A percentile compares a stretch with the other conserved stretches of the same genome.
These are phyloP conservation scores for Aspergillus taichungensis DNA, from an alignment of 495 filamentous ascomycete species.

Conservation along the genomic window DNA sequence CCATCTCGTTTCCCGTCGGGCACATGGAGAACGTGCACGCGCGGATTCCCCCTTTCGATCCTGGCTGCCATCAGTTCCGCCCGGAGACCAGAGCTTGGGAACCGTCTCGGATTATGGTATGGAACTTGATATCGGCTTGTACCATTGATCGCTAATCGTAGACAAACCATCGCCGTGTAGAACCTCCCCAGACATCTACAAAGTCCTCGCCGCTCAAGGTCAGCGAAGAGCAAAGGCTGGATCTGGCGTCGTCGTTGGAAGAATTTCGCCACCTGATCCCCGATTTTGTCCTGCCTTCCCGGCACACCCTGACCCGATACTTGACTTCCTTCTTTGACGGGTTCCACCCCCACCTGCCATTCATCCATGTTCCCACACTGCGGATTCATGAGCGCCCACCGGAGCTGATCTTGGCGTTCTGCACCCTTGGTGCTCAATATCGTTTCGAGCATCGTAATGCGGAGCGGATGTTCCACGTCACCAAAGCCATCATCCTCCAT, in stretches of 20 bases:
- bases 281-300: slow-evolving; percentile 30
- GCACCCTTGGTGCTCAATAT: slow-evolving; percentile 31
- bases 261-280: slow-evolving; percentile 31
- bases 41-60: slow-evolving; percentile 33
- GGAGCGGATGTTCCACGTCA: slow-evolving; percentile 26
- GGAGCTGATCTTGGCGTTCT: slow-evolving; percentile 24
- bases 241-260: slow-evolving; percentile 27
- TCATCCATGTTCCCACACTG: slow-evolving; percentile 28
- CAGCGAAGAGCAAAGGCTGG: slow-evolving; percentile 28
- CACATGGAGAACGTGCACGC: slow-evolving; percentile 20
- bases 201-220: slow-evolving; percentile 22
- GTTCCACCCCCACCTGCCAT: slow-evolving; percentile 30
- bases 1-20: slow-evolving; percentile 11
- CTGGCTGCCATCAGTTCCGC: slow-evolving; percentile 32
- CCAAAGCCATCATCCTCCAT: slow-evolving; percentile 25
- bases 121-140: background rate
- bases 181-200: slow-evolving; percentile 22
- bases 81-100: slow-evolving; percentile 28
- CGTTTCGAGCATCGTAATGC: slow-evolving; percentile 30
- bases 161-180: slow-evolving; percentile 5
- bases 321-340: slow-evolving; percentile 31
- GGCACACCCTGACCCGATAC: slow-evolving; percentile 30
- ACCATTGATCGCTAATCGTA: background rate
- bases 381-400: slow-evolving; percentile 26
- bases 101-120: slow-evolving; percentile 28